Evolutionary conservation across 2,329 filamentous ascomycete genomes (phyloP).

Genomic region (Arthrobotrys pseudoclavata): DNA sequence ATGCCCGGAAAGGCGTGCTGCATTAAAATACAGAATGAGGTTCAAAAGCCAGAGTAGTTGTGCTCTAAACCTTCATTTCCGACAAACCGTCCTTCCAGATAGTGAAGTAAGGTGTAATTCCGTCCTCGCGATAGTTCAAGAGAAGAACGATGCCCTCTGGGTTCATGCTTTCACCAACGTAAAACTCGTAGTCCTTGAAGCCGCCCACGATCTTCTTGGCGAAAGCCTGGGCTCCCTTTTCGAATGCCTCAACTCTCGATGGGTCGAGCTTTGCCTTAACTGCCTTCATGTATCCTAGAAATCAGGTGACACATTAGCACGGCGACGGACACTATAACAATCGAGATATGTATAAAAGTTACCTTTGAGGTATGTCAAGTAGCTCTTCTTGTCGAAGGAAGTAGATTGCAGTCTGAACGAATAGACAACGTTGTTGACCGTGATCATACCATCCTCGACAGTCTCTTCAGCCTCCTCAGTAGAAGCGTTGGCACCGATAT

Average conservation of each 20-base stretch:
- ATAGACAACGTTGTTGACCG: constrained; percentile 93
- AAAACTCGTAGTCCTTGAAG: constrained; percentile 98
- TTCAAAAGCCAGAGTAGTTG: not conserved
- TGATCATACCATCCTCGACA: constrained; percentile 77
- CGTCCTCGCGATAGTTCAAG: constrained; percentile 98
- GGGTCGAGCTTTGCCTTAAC: constrained; percentile 79
- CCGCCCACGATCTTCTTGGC: constrained; percentile 85
- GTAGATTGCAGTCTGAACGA: constrained; percentile 89
- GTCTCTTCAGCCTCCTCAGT: constrained; percentile 86
- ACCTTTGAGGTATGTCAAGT: constrained; percentile 88
- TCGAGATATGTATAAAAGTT: constrained; percentile 58
- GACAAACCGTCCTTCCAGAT: constrained; percentile 95
- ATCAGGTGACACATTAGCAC: not conserved
- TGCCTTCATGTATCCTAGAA: constrained; percentile 87
- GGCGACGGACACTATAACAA: not conserved
- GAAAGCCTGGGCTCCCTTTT: constrained; percentile 79
- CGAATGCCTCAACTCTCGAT: constrained; percentile 81
- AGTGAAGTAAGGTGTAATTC: constrained; percentile 87
- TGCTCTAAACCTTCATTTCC: constrained; percentile 87
- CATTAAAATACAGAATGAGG: not conserved
- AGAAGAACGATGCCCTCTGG: constrained; percentile 90
- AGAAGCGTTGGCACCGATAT: constrained; percentile 95
- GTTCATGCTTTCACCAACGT: constrained; percentile 91
- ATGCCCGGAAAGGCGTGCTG: not conserved
- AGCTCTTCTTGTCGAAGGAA: constrained; percentile 87